Base-by-base conservation (phyloP, 495 filamentous ascomycete genomes). In the Venustampulla echinocandica region DNA sequence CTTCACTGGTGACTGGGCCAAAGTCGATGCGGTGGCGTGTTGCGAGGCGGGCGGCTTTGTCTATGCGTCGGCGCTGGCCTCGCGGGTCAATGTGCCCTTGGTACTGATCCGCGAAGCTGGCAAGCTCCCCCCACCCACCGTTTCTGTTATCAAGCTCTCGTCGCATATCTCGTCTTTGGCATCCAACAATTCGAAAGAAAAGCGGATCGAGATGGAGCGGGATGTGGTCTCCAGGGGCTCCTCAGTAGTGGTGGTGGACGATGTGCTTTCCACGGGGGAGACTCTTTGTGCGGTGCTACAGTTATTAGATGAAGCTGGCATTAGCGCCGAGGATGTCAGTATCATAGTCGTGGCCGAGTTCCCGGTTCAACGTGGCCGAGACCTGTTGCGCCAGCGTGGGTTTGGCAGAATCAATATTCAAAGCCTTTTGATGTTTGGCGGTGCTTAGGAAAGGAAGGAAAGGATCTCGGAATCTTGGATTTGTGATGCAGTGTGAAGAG, bases 291-390 rank as follows among this genome's bases (percentile, higher is more conserved):
- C 72, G 33, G 66, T 79, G 27, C 53, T 84, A 49, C 56, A 69
- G 54, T 61, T 81, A 21, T 60, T 84, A 44, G 36, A 48, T 10
- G 47, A 75, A 56, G 67, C 62, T 60, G 67, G 69, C 19, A 54
- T 80, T 33, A 20, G 37, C 25, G 28, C 55, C 9, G 64, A 75
- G 42, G 37, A 70, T 59, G 40, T 81, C 30, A 69, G 54, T 45
- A 54, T 79, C 34, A 68, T 84, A 66, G 70, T 72, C 6, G 72
- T 81, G 44, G 77, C 73, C 20, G 78, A 84, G 63, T 80, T 84
- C 49, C 77, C 79, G 25, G 50, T 67, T 60, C 77, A 82, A 45
- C 67, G 67, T 59, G 78, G 77, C 34, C 69, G 76, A 42, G 61
- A 71, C 48, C 13, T 70, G 49, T 64, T 82, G 64, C 69, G 68